Evolutionary conservation across 345 rosid genomes (phyloP), one percentile per base, ranked within the genome.

Genomic region (Anastatica hierochuntica): DNA sequence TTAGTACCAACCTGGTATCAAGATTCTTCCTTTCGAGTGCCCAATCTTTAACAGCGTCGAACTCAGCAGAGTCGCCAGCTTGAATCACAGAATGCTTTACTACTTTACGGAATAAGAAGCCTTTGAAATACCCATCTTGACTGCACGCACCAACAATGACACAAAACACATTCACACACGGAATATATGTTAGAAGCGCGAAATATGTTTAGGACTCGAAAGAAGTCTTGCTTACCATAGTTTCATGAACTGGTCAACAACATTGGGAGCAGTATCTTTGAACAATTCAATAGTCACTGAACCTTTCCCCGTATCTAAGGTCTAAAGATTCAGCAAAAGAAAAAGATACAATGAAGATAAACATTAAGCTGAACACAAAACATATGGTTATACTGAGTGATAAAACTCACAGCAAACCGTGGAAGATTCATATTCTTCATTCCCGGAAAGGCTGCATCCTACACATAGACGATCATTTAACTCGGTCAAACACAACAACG

Each of bases 181-280:
- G 23, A 38, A 10, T 6, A n/a, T n/a, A n/a, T n/a, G n/a, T n/a
- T n/a, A n/a, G n/a, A n/a, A n/a, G n/a, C n/a, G n/a, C n/a, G n/a
- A n/a, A n/a, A n/a, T 2, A 48, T 4, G 23, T 13, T 12, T 5
- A 8, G 14, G 41, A 34, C 13, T 10, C 4, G 43, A 40, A 15
- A 7, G 16, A 24, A 19, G 5, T 1, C 2, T 30, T 2, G 58
- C 73, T 67, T 44, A 76, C 95, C 80, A 69, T 56, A 79, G 62
- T 41, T 71, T 79, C 66, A 82, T 59, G 70, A 85, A 85, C 30
- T 85, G 75, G 56, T 85, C 84, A 63, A 85, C 87, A 49, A 78
- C 73, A 36, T 29, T 74, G 8, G 87, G 82, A 54, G 87, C 75
- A 52, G 78, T 47, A 70, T 76, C 81, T 70, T 79, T 82, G 77